Evolutionary conservation across 1,284 basidiomycete species (phyloP), one percentile per base, ranked within the genome.

Genomic region (Heterobasidion occidentale): DNA sequence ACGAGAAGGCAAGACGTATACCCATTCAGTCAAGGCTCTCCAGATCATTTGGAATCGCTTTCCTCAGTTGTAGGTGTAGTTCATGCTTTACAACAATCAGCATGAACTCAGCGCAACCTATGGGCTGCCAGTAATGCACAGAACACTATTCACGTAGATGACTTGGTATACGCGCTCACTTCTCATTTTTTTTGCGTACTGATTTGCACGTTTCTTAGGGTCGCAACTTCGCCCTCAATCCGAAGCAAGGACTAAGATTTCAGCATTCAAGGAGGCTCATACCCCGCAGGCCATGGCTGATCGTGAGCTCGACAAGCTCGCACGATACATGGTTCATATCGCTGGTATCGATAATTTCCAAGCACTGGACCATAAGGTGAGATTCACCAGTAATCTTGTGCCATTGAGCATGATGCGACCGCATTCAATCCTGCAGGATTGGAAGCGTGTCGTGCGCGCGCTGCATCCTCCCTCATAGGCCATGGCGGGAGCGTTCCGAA

Each of bases 61-160:
- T 63, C 85, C 89, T 2, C 85, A 90, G 60, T 90, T 83, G 87
- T 88, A 63, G 58, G 84, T 71, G 5, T 17, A 44, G 35, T 52
- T 56, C 11, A 3, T 9, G 12, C 19, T 34, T 35, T 19, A 12
- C 14, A 33, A 2, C 20, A 14, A 15, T 9, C 15, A 27, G 17
- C 38, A 42, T 2, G 38, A 11, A 11, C 38, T 46, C 47, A 20
- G 51, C 17, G 7, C 34, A 45, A 46, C 44, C 34, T 44, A 19
- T 27, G 27, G 27, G 34, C 27, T 19, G 46, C 44, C 60, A 90
- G 87, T 64, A 79, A 81, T 59, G 79, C 85, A 14, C 77, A 77
- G 56, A 94, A 94, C 64, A 93, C 92, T 0, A 84, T 94, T 51
- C 92, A 96, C 65, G 79, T 96, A 35, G 92, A 96, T 69, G 92